These are phyloP conservation scores for Suillus weaverae DNA, from an alignment of 768 basidiomycete species.

Conservation along the genomic window DNA sequence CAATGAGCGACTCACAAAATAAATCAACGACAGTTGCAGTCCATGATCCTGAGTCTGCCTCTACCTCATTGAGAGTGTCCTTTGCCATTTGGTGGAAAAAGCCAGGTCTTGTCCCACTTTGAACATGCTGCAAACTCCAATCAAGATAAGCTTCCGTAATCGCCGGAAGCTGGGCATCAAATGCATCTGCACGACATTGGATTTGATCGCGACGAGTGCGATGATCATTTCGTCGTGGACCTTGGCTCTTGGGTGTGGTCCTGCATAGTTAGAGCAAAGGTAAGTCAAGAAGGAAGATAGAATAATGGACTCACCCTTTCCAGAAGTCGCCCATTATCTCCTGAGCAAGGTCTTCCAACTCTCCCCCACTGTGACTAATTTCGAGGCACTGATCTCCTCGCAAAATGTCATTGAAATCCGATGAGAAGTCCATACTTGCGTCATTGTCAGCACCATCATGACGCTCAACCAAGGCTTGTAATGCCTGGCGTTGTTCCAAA, in stretches of 20 bases:
- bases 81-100: neutral
- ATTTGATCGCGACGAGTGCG: too few relatives aligned
- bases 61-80: too few relatives aligned
- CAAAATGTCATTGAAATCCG: neutral
- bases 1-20: too few relatives aligned
- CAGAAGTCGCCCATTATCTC: constrained; percentile 8
- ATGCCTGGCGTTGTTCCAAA: neutral
- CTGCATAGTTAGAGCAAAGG: too few relatives aligned
- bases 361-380: constrained; percentile 7
- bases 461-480: neutral
- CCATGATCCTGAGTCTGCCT: too few relatives aligned
- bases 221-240: too few relatives aligned
- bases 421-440: neutral
- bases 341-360: constrained; percentile 6
- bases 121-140: constrained; percentile 2
- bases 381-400: constrained; percentile 2
- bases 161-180: too few relatives aligned
- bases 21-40: too few relatives aligned
- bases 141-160: constrained; percentile 3
- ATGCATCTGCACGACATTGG: too few relatives aligned
- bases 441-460: neutral
- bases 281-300: neutral
- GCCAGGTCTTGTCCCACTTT: neutral
- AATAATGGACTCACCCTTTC: constrained; percentile 7
- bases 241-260: too few relatives aligned